A percentile compares a stretch with the other conserved stretches of the same genome.
These are phyloP conservation scores for Cylindrotheca closterium DNA, from an alignment of 108 stramenopile genomes.

Conservation along the genomic window DNA sequence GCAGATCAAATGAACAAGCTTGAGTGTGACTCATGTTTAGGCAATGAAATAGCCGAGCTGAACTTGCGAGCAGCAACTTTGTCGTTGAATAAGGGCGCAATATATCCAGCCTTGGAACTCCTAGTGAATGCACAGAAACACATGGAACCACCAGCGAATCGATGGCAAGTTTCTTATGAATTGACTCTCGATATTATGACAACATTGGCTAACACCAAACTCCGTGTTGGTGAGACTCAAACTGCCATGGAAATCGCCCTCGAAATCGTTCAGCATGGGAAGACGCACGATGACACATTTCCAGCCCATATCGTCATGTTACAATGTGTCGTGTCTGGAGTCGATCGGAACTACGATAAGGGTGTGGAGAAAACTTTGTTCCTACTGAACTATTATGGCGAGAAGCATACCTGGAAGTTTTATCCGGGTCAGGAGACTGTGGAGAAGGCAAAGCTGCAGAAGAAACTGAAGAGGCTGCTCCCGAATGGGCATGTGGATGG, in stretches of 20 bases:
- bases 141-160: conserved; percentile 10
- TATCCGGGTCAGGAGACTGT: conserved; percentile 14
- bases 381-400: conserved; percentile 27
- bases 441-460: conserved; percentile 12
- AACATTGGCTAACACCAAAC: conserved; percentile 18
- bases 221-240: conserved; percentile 13
- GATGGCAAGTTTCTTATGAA: conserved; percentile 29
- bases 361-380: conserved; percentile 14
- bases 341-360: conserved; percentile 15
- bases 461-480: too few species aligned
- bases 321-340: conserved; percentile 5
- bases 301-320: conserved; percentile 20
- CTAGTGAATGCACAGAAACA: conserved; percentile 20
- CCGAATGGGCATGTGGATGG: conserved; percentile 10
- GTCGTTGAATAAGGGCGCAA: conserved; percentile 33
- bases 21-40: conserved; percentile 3
- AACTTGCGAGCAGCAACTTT: conserved; percentile 34
- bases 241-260: conserved; percentile 1
- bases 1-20: conserved; percentile 38
- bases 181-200: conserved; percentile 29
- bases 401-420: conserved; percentile 17
- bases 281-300: conserved; percentile 28
- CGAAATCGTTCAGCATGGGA: conserved; percentile 26
- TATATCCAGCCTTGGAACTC: conserved; percentile 33
- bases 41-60: conserved; percentile 18